Percentiles rank a stretch among this genome's conserved stretches.
Evolutionary conservation across 2,329 filamentous ascomycete genomes (phyloP).

Genomic region (Ophiostoma perfectum): DNA sequence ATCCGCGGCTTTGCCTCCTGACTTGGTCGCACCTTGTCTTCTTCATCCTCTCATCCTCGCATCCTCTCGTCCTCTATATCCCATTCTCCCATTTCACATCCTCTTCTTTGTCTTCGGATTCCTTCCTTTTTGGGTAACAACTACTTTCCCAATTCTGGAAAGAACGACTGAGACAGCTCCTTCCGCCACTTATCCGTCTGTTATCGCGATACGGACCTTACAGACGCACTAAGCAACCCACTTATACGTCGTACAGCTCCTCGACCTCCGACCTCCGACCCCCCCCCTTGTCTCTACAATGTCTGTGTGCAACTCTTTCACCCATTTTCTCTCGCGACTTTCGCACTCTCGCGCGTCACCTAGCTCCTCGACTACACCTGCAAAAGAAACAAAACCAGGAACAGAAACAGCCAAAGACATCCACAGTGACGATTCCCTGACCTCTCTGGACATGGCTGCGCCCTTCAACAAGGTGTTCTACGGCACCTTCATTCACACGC

Average conservation of each 20-base stretch:
- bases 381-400: not conserved
- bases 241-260: conserved; percentile 10
- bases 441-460: not conserved
- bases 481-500: conserved; percentile 53
- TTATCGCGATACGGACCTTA: conserved; percentile 14
- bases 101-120: no score
- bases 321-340: not conserved
- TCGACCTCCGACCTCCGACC: not conserved
- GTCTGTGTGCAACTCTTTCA: conserved; percentile 5
- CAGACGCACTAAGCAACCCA: conserved; percentile 13
- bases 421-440: not conserved
- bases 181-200: not conserved
- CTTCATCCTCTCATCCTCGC: no score
- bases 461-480: conserved; percentile 40
- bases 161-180: not conserved
- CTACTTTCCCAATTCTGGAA: no score
- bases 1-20: no score
- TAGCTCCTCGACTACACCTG: not conserved
- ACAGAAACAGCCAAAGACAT: no score
- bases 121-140: not conserved
- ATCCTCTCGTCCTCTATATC: no score
- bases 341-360: not conserved
- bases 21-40: no score
- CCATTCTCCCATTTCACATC: no score
- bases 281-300: not conserved